Evolutionary conservation across 106 monocot species (phyloP), one percentile per base, ranked within the genome.

Genomic region (Platanthera zijinensis): DNA sequence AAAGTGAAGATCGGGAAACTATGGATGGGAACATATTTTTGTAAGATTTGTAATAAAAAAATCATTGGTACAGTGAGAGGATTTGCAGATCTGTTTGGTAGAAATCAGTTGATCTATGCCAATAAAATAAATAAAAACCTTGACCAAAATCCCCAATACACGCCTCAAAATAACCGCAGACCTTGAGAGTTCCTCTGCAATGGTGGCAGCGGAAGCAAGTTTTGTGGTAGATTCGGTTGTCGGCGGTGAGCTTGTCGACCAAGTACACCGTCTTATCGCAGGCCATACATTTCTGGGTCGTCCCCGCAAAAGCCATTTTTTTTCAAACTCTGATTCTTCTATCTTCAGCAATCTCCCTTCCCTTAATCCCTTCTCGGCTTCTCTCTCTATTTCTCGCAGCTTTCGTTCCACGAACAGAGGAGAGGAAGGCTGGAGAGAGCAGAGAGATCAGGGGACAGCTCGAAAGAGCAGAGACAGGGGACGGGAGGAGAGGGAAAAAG

Each of bases 191-290:
- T 12, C 89, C 87, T 57, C 83, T 91, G 87, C 95, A 95, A 80
- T 95, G 95, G 84, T 95, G 95, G 86, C 95, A 95, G 6, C 95
- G 78, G 74, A 95, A 95, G 84, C 94, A 95, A 74, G 94, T 85
- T 87, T 91, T 95, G 74, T 95, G 94, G 73, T 81, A 95, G 71
- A 92, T 59, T 11, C 92, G 71, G 82, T 89, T 89, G 75, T 95
- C 95, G 30, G 95, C 91, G 39, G 95, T 87, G 76, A 95, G 85
- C 84, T 92, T 88, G 79, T 95, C 95, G 18, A 95, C 95, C 64
- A 95, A 80, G 72, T 95, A 95, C 59, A 95, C 95, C 72, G 91
- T 95, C 87, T 91, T 95, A 8, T 84, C 80, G 74, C 94, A 95
- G 0, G 86, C 91, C 56, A 64, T 91, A 85, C 94, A 95, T 57